Evolutionary conservation across 306 rosid genomes (phyloP).

Genomic region (Glycine soja): DNA sequence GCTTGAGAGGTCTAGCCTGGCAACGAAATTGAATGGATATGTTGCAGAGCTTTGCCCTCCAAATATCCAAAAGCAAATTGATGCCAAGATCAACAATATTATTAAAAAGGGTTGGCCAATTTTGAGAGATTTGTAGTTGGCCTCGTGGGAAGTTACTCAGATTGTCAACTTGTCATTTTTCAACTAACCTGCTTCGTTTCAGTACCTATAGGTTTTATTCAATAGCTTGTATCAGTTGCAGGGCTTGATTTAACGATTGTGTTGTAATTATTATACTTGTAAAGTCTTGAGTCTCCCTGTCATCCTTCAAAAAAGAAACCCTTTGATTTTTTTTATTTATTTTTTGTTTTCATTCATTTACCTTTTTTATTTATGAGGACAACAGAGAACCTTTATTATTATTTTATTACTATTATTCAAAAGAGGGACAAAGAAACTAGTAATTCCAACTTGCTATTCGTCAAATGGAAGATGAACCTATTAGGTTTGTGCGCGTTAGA

Average conservation of each 20-base stretch:
- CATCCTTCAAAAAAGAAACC: neutral
- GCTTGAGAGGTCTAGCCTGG: conserved; percentile 76
- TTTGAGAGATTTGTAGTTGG: conserved; percentile 65
- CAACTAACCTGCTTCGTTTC: conserved; percentile 13
- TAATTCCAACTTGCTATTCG: neutral
- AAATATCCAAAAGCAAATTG: conserved; percentile 70
- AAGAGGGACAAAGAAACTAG: neutral
- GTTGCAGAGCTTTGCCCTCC: conserved; percentile 88
- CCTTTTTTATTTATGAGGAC: neutral
- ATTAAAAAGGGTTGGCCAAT: conserved; percentile 89
- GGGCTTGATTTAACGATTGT: conserved; percentile 9
- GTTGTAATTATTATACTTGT: conserved; percentile 43
- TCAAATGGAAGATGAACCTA: too few relatives aligned
- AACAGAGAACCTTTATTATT: neutral
- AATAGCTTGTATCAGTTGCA: conserved; percentile 36
- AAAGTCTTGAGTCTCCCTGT: neutral
- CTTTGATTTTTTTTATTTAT: neutral
- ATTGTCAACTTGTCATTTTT: conserved; percentile 35
- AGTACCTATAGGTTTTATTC: conserved; percentile 22
- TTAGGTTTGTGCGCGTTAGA: neutral
- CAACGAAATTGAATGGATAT: conserved; percentile 86
- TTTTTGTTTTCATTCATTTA: neutral
- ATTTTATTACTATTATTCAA: too few relatives aligned
- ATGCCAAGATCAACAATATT: conserved; percentile 81
- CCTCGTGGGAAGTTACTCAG: conserved; percentile 24